Evolutionary conservation across 805 yeast genomes (phyloP), one percentile per base, ranked within the genome.

Genomic region (Lipomyces orientalis): DNA sequence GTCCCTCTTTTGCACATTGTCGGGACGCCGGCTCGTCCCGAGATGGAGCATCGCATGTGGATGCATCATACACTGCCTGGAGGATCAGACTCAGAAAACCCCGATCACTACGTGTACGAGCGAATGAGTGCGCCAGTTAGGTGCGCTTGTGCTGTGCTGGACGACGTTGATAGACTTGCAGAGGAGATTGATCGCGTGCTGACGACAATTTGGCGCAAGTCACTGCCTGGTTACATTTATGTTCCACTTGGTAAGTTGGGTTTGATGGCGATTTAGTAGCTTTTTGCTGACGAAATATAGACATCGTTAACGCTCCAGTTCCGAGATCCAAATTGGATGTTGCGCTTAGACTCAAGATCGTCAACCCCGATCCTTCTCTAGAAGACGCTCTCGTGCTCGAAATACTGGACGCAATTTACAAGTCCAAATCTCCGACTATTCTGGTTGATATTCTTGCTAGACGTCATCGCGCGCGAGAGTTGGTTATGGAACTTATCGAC

Each of bases 1-100:
- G 88, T 89, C 55, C 95, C 95, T 6, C 80, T 92, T 1, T 81
- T 92, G 65, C 97, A 91, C 78, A 88, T 93, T 71, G 97, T 93
- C 19, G 97, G 97, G 52, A 87, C 91, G 67, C 87, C 92, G 6
- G 76, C 81, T 54, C 77, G 81, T 60, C 76, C 79, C 64, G 73
- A 78, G 61, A 78, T 81, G 76, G 78, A 77, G 62, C 71, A 75
- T 60, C 73, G 75, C 60, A 67, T 75, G 67, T 66, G 77, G 69
- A 72, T 81, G 57, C 84, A 81, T 71, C 84, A 81, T 68, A 77
- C 79, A 5, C 74, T 77, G 2, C 81, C 82, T 8, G 76, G 73
- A 61, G 16, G 69, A 59, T 57, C 76, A 74, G 34, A 70, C 62
- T 61, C 71, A 29, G 76, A 81, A 25, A 78, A 79, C 12, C 90